Evolutionary conservation across 2,329 filamentous ascomycete genomes (phyloP).

Genomic region (Alternaria alternata): DNA sequence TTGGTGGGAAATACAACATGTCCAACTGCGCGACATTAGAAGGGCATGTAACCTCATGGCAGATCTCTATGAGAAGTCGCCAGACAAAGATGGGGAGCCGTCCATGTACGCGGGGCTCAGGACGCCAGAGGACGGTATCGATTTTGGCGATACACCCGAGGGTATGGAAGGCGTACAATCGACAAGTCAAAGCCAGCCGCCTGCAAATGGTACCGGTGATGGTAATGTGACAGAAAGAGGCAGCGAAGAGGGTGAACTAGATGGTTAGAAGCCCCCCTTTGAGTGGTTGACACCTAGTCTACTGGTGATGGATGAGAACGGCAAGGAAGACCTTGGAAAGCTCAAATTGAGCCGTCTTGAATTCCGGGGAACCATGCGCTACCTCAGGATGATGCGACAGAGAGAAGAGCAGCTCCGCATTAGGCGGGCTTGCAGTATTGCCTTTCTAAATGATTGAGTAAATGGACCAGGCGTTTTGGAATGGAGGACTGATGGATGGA

Average conservation of each 20-base stretch:
- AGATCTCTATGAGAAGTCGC: constrained; percentile 57
- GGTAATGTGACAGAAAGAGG: constrained; percentile 38
- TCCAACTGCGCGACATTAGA: constrained; percentile 73
- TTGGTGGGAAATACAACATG: constrained; percentile 86
- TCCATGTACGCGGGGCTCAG: constrained; percentile 58
- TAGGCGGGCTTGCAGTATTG: not conserved
- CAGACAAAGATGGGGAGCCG: constrained; percentile 51
- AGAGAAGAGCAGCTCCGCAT: no score
- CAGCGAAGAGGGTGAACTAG: constrained; percentile 59
- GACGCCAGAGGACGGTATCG: constrained; percentile 49
- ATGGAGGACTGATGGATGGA: not conserved
- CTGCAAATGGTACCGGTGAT: constrained; percentile 27
- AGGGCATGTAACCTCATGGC: constrained; percentile 80
- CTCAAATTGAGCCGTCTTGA: no score
- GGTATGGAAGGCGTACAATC: constrained; percentile 37
- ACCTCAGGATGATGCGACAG: no score
- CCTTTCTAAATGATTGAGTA: not conserved
- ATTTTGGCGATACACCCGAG: constrained; percentile 43
- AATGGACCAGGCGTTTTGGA: constrained; percentile 11
- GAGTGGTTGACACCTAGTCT: not conserved
- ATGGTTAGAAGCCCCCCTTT: constrained; percentile 46
- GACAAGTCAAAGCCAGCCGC: constrained; percentile 29
- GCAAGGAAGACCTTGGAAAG: not conserved
- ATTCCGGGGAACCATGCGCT: no score
- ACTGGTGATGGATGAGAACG: not conserved